Percentiles rank a stretch among this genome's conserved stretches.
Evolutionary conservation across 192 early-diverging fungal genomes (phyloP).

Genomic region (Rhizophagus prolifer): DNA sequence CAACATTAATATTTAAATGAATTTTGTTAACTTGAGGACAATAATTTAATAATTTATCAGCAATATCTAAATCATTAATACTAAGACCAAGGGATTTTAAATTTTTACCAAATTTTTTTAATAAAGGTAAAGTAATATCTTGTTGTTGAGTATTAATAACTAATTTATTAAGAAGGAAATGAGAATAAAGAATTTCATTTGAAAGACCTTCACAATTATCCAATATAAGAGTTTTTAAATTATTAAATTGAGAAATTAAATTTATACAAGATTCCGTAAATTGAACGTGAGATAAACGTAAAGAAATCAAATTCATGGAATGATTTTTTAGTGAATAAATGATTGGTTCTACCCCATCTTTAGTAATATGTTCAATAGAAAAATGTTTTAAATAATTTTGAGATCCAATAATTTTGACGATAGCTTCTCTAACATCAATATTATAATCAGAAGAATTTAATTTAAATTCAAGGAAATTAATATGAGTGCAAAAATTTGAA

Average conservation of each 20-base stretch:
- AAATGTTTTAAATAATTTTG: background rate
- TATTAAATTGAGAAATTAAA: background rate
- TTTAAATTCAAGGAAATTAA: background rate
- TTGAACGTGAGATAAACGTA: background rate
- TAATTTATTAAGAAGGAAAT: background rate
- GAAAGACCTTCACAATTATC: background rate
- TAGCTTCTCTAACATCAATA: background rate
- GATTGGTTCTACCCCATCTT: background rate
- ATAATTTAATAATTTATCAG: background rate
- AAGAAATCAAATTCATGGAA: background rate
- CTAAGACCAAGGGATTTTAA: background rate
- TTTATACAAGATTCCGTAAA: background rate
- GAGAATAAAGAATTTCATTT: background rate
- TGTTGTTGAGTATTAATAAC: background rate
- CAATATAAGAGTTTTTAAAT: background rate
- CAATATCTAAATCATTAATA: background rate
- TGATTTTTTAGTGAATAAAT: background rate
- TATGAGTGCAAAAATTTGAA: too few relatives aligned
- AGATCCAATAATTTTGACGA: background rate
- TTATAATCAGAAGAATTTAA: background rate
- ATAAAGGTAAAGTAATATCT: background rate
- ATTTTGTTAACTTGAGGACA: background rate
- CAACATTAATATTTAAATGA: too few relatives aligned
- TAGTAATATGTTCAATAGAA: too few relatives aligned
- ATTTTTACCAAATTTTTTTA: background rate